Evolutionary conservation across 495 filamentous ascomycete genomes (phyloP).

Genomic region (Aspergillus baeticus): DNA sequence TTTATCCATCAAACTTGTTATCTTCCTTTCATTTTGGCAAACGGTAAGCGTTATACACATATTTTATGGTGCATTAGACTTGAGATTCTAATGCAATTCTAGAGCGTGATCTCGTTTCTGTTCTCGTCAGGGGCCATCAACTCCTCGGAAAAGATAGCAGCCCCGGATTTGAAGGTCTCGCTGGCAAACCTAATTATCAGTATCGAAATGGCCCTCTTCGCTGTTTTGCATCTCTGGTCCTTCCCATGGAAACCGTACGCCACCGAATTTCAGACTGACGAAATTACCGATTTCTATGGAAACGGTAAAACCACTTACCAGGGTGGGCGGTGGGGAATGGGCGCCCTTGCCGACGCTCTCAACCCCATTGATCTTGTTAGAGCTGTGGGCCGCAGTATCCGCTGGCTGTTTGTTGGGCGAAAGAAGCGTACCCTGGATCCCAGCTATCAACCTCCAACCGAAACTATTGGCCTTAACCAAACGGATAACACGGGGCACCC

Average conservation of each 20-base stretch:
- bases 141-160: conserved; percentile 57
- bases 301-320: conserved; percentile 53
- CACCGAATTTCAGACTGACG: conserved; percentile 30
- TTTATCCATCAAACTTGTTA: conserved; percentile 86
- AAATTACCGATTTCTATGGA: conserved; percentile 45
- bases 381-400: conserved; percentile 70
- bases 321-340: conserved; percentile 62
- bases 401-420: conserved; percentile 77
- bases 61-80: neutral
- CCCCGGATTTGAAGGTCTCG: conserved; percentile 76
- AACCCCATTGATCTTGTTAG: conserved; percentile 85
- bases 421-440: conserved; percentile 53
- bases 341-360: conserved; percentile 68
- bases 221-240: conserved; percentile 76
- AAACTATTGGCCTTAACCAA: conserved; percentile 34
- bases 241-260: conserved; percentile 75
- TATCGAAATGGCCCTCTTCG: conserved; percentile 85
- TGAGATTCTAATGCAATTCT: neutral
- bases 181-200: conserved; percentile 78
- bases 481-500: conserved; percentile 13
- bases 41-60: conserved; percentile 39
- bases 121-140: conserved; percentile 63
- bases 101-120: conserved; percentile 68
- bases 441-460: conserved; percentile 43
- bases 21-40: conserved; percentile 96